Evolutionary conservation across 345 rosid species (phyloP).

Genomic region (Acer negundo): DNA sequence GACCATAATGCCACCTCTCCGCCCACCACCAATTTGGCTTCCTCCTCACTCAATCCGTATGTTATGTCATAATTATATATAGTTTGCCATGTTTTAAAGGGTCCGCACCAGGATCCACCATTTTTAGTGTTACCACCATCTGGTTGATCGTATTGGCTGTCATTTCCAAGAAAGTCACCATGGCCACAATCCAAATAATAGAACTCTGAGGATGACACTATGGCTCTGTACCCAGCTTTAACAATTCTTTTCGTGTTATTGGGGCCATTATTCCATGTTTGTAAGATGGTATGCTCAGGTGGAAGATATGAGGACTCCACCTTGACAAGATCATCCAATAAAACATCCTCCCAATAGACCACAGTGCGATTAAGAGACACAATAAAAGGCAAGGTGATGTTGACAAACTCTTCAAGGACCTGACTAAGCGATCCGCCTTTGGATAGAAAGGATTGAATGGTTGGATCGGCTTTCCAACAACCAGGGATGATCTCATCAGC

Average conservation of each 20-base stretch:
- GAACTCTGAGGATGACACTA: constrained; percentile 81
- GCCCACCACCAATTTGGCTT: constrained; percentile 73
- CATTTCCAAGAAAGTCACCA: constrained; percentile 69
- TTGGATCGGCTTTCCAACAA: constrained; percentile 78
- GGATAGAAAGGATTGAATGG: constrained; percentile 57
- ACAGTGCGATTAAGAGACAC: constrained; percentile 67
- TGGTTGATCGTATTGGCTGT: constrained; percentile 60
- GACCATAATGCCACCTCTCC: constrained; percentile 96
- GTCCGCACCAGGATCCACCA: constrained; percentile 86
- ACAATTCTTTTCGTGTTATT: constrained; percentile 67
- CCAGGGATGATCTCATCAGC: constrained; percentile 77
- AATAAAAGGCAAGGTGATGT: constrained; percentile 60
- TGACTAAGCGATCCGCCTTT: constrained; percentile 66
- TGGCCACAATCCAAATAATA: constrained; percentile 91
- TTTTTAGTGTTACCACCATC: constrained; percentile 9
- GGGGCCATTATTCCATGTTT: constrained; percentile 81
- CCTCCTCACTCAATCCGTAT: constrained; percentile 60
- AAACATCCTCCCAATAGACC: constrained; percentile 87
- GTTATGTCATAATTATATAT: constrained; percentile 84
- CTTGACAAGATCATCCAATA: constrained; percentile 52
- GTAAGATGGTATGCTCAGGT: constrained; percentile 62
- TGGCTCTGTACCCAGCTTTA: constrained; percentile 69
- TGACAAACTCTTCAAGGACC: constrained; percentile 63
- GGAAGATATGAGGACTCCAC: constrained; percentile 55
- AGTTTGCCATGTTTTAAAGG: constrained; percentile 89